These are phyloP conservation scores for Dichotomopilus funicola DNA, from an alignment of 2,329 filamentous ascomycete species.

Conservation along the genomic window DNA sequence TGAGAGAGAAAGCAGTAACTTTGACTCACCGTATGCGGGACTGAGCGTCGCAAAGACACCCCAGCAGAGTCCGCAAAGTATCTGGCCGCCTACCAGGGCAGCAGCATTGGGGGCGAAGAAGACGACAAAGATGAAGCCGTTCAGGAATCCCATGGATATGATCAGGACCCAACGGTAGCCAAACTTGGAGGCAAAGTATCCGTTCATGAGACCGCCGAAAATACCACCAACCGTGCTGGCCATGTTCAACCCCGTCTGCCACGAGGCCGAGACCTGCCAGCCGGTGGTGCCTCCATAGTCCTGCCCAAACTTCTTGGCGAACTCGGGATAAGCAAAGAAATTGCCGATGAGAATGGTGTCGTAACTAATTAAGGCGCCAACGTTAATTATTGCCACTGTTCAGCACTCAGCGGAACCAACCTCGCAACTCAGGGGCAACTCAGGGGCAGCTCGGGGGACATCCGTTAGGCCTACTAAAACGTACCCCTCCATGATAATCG, in stretches of 20 bases:
- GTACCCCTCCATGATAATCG: conserved; percentile 37
- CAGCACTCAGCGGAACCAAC: not conserved
- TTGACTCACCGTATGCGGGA: conserved; percentile 31
- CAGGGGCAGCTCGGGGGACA: no score
- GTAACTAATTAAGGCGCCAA: conserved; percentile 15
- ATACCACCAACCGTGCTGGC: conserved; percentile 31
- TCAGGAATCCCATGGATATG: conserved; percentile 34
- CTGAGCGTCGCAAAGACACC: conserved; percentile 41
- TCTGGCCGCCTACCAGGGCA: conserved; percentile 38
- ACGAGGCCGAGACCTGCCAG: conserved; percentile 40
- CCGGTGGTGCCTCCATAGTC: not conserved
- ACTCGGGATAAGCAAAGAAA: conserved; percentile 28
- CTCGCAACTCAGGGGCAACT: not conserved
- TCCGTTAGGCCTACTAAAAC: not conserved
- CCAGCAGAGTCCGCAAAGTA: conserved; percentile 41
- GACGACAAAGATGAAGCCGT: conserved; percentile 41
- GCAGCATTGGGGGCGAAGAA: conserved; percentile 42
- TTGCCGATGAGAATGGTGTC: conserved; percentile 25
- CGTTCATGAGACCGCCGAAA: conserved; percentile 34
- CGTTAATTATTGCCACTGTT: no score
- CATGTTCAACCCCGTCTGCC: conserved; percentile 44
- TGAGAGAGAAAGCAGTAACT: not conserved
- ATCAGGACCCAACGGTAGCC: conserved; percentile 42
- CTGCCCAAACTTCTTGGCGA: conserved; percentile 24
- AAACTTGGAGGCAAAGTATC: conserved; percentile 35